Conservation (phyloP, 75 land plant species). For the Adiantum capillusveneris region DNA sequence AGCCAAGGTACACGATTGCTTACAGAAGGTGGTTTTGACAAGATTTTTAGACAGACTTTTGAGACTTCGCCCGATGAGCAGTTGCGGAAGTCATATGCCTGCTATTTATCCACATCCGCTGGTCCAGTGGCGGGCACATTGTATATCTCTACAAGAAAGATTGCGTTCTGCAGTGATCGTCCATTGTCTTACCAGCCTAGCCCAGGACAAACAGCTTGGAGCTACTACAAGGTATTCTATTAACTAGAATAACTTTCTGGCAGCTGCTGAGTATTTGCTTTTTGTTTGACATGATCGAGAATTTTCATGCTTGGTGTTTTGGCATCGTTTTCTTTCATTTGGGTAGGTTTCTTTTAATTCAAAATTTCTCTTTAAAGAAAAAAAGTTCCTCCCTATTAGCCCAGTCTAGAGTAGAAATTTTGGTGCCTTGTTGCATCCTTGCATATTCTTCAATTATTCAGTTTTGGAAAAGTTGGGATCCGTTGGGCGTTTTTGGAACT, state of each 20-base stretch:
- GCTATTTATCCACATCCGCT: conserved; percentile 78
- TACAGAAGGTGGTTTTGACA: conserved; percentile 81
- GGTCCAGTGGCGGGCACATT: conserved; percentile 71
- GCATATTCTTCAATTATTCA: no score
- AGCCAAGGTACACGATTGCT: conserved; percentile 61
- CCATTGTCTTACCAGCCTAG: conserved; percentile 59
- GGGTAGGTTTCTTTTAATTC: no score
- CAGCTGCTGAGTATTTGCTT: no score
- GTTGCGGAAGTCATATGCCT: conserved; percentile 52
- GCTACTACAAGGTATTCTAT: conserved; percentile 59
- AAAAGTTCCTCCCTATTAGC: no score
- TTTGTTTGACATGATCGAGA: no score
- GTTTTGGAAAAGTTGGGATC: no score
- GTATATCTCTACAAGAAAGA: conserved; percentile 50
- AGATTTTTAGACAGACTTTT: conserved; percentile 52
- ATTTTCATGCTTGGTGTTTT: conserved; percentile 7
- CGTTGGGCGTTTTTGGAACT: no score
- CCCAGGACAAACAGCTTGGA: conserved; percentile 50
- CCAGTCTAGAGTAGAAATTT: no score
- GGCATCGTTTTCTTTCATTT: neutral
- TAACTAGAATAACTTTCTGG: no score
- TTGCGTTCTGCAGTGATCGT: conserved; percentile 77
- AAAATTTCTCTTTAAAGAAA: no score
- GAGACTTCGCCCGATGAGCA: conserved; percentile 52
- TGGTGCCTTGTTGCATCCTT: no score